These are phyloP conservation scores for Hanseniaspora thailandica DNA, from an alignment of 805 yeast genomes.

Conservation along the genomic window DNA sequence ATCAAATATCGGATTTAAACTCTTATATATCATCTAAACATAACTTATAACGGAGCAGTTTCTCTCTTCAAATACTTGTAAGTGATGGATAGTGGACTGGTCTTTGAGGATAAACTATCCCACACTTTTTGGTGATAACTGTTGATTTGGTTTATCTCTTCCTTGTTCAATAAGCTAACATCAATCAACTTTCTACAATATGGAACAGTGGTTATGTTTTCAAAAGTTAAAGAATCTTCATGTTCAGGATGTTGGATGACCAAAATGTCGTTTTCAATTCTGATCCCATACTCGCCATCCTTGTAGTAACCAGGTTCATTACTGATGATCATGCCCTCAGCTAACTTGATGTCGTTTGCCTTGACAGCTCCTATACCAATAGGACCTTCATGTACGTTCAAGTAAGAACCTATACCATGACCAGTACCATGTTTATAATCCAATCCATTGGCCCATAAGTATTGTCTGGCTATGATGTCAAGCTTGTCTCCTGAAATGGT, in stretches of 20 bases:
- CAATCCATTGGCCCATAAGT: slow-evolving; percentile 67
- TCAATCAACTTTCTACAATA: slow-evolving; percentile 70
- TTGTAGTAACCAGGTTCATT: slow-evolving; percentile 93
- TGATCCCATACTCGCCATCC: slow-evolving; percentile 79
- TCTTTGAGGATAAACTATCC: slow-evolving; percentile 37
- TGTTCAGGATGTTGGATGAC: slow-evolving; percentile 35
- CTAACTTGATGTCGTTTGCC: slow-evolving; percentile 34
- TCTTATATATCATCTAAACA: too few species aligned
- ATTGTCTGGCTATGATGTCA: slow-evolving; percentile 74
- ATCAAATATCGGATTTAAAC: too few species aligned
- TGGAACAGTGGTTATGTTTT: slow-evolving; percentile 77
- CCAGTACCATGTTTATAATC: slow-evolving; percentile 94
- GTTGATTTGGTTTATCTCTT: slow-evolving; percentile 62
- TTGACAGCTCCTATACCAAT: slow-evolving; percentile 55
- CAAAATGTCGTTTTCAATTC: slow-evolving; percentile 76
- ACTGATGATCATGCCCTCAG: slow-evolving; percentile 66
- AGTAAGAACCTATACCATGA: slow-evolving; percentile 88
- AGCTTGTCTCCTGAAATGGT: slow-evolving; percentile 57
- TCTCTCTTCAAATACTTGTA: slow-evolving; percentile 62
- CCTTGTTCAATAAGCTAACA: slow-evolving; percentile 38
- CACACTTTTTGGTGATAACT: slow-evolving; percentile 50
- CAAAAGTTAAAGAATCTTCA: slow-evolving; percentile 53
- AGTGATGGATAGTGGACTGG: slow-evolving; percentile 51
- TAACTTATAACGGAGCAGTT: slow-evolving; percentile 20
- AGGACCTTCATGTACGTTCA: slow-evolving; percentile 92